Percentiles rank a stretch among this genome's conserved stretches.
Conservation (phyloP, 768 basidiomycete species). For the Sporobolomyces phaffii region DNA sequence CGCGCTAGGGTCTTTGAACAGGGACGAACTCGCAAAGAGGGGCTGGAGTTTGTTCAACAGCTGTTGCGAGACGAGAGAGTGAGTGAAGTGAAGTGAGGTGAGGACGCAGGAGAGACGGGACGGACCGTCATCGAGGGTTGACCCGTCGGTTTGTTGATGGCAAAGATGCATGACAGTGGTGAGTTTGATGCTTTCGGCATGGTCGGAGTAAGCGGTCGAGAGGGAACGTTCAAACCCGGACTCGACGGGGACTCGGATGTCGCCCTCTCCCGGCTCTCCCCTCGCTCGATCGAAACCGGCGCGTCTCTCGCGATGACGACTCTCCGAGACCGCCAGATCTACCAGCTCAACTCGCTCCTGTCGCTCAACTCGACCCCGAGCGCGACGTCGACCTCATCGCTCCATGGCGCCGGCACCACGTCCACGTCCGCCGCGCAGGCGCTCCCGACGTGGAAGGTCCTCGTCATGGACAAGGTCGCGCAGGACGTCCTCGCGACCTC, state of each 20-base stretch:
- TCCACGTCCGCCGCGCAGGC: slow-evolving; percentile 5
- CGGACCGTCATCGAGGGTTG: slow-evolving; percentile 70
- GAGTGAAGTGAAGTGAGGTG: background rate
- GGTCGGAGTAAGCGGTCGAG: background rate
- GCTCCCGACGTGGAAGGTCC: slow-evolving; percentile 86
- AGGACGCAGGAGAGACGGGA: background rate
- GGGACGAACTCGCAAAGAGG: slow-evolving; percentile 65
- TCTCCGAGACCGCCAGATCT: slow-evolving; percentile 81
- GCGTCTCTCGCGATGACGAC: slow-evolving; percentile 42
- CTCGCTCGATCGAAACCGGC: no score
- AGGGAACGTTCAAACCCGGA: no score
- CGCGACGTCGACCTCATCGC: slow-evolving; percentile 77
- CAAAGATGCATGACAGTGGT: slow-evolving; percentile 60
- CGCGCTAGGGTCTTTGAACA: slow-evolving; percentile 55
- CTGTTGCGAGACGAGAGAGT: slow-evolving; percentile 40
- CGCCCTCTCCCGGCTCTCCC: background rate
- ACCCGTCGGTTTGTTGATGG: slow-evolving; percentile 82
- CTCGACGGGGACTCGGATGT: background rate
- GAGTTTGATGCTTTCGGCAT: slow-evolving; percentile 26
- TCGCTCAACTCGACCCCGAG: slow-evolving; percentile 65
- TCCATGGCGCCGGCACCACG: slow-evolving; percentile 54
- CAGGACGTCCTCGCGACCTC: slow-evolving; percentile 95
- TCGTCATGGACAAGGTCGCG: slow-evolving; percentile 88
- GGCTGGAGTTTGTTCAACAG: slow-evolving; percentile 77
- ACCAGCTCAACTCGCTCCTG: slow-evolving; percentile 73